Base-by-base conservation (phyloP, 495 filamentous ascomycete species). In the Aspergillus homomorphus region DNA sequence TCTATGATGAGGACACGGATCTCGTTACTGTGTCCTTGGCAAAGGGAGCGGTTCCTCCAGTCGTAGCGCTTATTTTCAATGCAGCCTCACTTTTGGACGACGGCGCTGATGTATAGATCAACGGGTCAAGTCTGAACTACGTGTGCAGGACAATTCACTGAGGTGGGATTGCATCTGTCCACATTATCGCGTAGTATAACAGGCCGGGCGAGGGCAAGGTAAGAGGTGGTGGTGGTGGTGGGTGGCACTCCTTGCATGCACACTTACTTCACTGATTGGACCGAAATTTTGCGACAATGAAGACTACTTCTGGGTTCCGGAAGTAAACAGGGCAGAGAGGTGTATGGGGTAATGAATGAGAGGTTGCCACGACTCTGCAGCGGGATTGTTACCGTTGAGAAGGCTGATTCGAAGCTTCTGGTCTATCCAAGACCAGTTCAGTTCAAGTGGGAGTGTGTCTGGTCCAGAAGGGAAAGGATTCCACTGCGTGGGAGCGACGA, bases 61-160 rank as follows among this genome's bases (percentile, higher is more conserved):
- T 38, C 33, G 33, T 14, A 38, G 33, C 33, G 33, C 33, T 38
- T 38, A 38, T 38, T 3, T 28, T 28, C 26, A 4, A 28, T 12
- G 33, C 33, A 38, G 33, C 33, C 33, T 38, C 33, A 38, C 33
- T 9, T 28, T n/a, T 28, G 26, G 26, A 3, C 4, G 9, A 28
- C 3, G 3, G 26, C 9, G 26, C 26, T 28, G 26, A 28, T 28
- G 26, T 28, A 9, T 28, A 4, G 8, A 12, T 38, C 33, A 38
- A 38, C 5, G 51, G 51, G n/a, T 53, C 20, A 41, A 38, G 51
- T 14, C 23, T 4, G 26, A 20, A 41, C 8, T 53, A 16, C 51
- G n/a, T 53, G 51, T 30, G 51, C n/a, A n/a, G n/a, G 51, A 53
- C 41, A 53, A 21, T 53, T 53, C 41, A 41, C 33, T 7, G 33